A percentile compares a stretch with the other conserved stretches of the same genome.
Conservation (phyloP, 306 rosid genomes). For the Prunus mira region DNA sequence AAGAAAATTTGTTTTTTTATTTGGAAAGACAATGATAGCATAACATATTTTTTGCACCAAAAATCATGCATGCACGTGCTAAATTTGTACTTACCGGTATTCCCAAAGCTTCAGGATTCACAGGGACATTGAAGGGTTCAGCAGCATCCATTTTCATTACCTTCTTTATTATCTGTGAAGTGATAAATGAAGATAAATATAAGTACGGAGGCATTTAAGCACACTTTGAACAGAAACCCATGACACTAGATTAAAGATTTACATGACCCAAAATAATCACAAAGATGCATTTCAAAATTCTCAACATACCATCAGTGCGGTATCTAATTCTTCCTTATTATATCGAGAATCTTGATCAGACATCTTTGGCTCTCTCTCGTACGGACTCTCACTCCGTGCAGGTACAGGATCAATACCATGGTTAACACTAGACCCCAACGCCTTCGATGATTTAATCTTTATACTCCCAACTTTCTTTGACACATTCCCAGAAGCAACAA, state of each 20-base stretch:
- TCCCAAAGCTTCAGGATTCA: conserved; percentile 90
- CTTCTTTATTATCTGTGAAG: conserved; percentile 71
- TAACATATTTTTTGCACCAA: not conserved
- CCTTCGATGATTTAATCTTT: conserved; percentile 75
- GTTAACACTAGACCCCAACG: conserved; percentile 48
- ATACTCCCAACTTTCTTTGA: conserved; percentile 67
- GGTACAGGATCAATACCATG: conserved; percentile 29
- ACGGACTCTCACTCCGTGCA: conserved; percentile 26
- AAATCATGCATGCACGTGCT: conserved; percentile 7
- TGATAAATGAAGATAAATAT: not conserved
- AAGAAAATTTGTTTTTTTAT: not conserved
- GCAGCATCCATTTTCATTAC: conserved; percentile 98
- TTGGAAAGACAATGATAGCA: not conserved
- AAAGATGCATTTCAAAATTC: not conserved
- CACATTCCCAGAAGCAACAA: conserved; percentile 22
- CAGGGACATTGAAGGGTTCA: conserved; percentile 93
- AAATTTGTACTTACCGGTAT: conserved; percentile 70
- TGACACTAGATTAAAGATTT: not conserved
- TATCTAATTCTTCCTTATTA: conserved; percentile 68
- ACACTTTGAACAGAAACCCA: conserved; percentile 16
- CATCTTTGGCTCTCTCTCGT: conserved; percentile 39
- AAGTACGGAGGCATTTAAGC: conserved; percentile 6
- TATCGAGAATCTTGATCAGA: conserved; percentile 39
- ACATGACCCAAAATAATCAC: conserved; percentile 2
- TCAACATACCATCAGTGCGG: conserved; percentile 59